Percentiles rank a stretch among this genome's conserved stretches.
Conservation (phyloP, 2,329 filamentous ascomycete genomes). For the Hymenoscyphus albidus region DNA sequence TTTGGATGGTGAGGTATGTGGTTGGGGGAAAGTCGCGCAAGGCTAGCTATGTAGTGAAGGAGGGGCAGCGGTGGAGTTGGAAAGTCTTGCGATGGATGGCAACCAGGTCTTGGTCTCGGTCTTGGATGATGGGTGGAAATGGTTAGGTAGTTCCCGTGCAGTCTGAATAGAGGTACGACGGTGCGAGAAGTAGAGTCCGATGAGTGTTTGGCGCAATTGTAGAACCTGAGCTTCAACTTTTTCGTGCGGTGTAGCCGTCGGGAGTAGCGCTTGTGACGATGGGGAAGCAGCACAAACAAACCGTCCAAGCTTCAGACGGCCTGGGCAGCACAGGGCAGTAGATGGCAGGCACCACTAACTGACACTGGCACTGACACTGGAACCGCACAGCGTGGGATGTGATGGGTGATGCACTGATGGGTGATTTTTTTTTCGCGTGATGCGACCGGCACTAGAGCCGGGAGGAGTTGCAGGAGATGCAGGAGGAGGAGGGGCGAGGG, state of each 20-base stretch:
- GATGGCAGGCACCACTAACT: neutral
- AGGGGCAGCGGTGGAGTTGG: constrained; percentile 19
- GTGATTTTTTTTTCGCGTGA: constrained; percentile 4
- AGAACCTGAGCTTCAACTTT: constrained; percentile 13
- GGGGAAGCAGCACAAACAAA: constrained; percentile 12
- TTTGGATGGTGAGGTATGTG: constrained; percentile 6
- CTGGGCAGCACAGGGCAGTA: constrained; percentile 2
- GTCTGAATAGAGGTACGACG: constrained; percentile 15
- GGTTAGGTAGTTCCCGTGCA: constrained; percentile 14
- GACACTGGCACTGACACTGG: too few relatives aligned
- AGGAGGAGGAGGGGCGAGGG: neutral
- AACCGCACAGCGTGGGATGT: neutral
- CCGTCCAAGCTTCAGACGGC: constrained; percentile 11
- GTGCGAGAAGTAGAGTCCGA: constrained; percentile 4
- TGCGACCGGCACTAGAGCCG: constrained; percentile 2
- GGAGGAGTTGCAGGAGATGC: constrained; percentile 1
- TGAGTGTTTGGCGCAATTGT: constrained; percentile 15
- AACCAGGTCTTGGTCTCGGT: constrained; percentile 10
- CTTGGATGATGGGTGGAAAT: constrained; percentile 9
- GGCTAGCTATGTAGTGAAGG: constrained; percentile 22
- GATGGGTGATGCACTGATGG: neutral
- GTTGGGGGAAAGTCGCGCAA: constrained; percentile 28
- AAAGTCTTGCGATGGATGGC: constrained; percentile 9
- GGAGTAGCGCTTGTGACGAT: constrained; percentile 28
- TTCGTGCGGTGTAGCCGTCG: constrained; percentile 26